A percentile compares a stretch with the other conserved stretches of the same genome.
phyloP scores from a whole-genome alignment of 192 early-diverging fungal genomes.

The Phlyctochytrium arcticum region DNA sequence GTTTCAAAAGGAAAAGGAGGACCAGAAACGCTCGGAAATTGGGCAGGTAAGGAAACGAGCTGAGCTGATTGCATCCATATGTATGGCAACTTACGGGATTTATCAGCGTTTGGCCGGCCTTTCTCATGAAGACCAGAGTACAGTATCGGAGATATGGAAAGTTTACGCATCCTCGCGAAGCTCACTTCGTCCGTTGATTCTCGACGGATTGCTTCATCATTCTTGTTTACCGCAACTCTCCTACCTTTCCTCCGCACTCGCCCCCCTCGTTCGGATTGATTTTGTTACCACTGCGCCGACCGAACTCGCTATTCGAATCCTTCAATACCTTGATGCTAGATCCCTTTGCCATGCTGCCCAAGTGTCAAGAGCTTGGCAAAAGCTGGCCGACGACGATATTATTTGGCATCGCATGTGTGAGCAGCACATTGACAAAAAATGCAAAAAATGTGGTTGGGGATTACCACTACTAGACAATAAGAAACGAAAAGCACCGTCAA shows the following conservation, averaged over 20 bases:
- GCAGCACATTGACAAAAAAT: constrained; percentile 96
- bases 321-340: constrained; percentile 88
- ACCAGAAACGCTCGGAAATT: neutral
- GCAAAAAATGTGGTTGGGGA: constrained; percentile 96
- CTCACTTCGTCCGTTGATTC: constrained; percentile 6
- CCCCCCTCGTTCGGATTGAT: constrained; percentile 75
- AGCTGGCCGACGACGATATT: constrained; percentile 82
- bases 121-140: constrained; percentile 4
- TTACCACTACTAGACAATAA: constrained; percentile 77
- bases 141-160: constrained; percentile 4
- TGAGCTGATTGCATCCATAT: neutral
- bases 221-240: constrained; percentile 88
- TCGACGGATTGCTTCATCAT: constrained; percentile 65
- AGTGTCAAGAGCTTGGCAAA: constrained; percentile 77
- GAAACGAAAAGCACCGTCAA: neutral
- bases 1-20: neutral
- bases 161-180: constrained; percentile 2
- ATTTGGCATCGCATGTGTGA: constrained; percentile 97
- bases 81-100: neutral
- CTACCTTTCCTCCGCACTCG: constrained; percentile 66
- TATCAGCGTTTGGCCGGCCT: neutral
- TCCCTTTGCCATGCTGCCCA: constrained; percentile 89
- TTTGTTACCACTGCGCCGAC: constrained; percentile 70
- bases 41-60: neutral
- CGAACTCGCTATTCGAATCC: constrained; percentile 79